Conservation (phyloP, 2,329 filamentous ascomycete species). For the Penicillium sp. region DNA sequence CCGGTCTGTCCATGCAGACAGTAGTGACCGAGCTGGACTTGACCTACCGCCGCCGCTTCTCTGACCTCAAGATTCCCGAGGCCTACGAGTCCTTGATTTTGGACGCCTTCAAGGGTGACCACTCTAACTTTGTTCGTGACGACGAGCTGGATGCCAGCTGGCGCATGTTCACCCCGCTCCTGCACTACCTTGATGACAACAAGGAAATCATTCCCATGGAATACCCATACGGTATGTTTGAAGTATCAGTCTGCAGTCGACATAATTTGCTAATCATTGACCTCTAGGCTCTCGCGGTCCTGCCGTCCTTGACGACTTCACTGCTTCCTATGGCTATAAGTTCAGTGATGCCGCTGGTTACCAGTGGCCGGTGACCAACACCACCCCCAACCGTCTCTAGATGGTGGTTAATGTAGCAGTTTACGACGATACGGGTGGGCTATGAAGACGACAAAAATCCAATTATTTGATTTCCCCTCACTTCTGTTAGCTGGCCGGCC, state of each 20-base stretch:
- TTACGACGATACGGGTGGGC: slow-evolving; percentile 27
- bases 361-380: slow-evolving; percentile 80
- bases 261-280: not conserved
- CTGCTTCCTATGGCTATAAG: slow-evolving; percentile 96
- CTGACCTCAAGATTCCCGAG: slow-evolving; percentile 98
- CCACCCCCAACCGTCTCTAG: slow-evolving; percentile 79
- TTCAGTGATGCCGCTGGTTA: slow-evolving; percentile 96
- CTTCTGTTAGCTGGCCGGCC: slow-evolving; percentile 9
- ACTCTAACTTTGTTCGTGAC: slow-evolving; percentile 98
- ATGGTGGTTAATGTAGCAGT: slow-evolving; percentile 14
- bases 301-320: slow-evolving; percentile 96
- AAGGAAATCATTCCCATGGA: slow-evolving; percentile 99
- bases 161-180: slow-evolving; percentile 95
- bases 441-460: slow-evolving; percentile 26
- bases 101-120: slow-evolving; percentile 96
- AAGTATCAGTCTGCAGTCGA: not conserved
- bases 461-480: slow-evolving; percentile 13
- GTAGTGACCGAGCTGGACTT: slow-evolving; percentile 97
- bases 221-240: slow-evolving; percentile 90
- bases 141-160: slow-evolving; percentile 96
- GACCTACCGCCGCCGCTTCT: slow-evolving; percentile 97
- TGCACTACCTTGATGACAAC: slow-evolving; percentile 98
- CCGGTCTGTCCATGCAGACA: slow-evolving; percentile 98
- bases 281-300: slow-evolving; percentile 85
- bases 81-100: slow-evolving; percentile 97